Conservation (phyloP, 768 basidiomycete genomes). For the Trametes cubensis region DNA sequence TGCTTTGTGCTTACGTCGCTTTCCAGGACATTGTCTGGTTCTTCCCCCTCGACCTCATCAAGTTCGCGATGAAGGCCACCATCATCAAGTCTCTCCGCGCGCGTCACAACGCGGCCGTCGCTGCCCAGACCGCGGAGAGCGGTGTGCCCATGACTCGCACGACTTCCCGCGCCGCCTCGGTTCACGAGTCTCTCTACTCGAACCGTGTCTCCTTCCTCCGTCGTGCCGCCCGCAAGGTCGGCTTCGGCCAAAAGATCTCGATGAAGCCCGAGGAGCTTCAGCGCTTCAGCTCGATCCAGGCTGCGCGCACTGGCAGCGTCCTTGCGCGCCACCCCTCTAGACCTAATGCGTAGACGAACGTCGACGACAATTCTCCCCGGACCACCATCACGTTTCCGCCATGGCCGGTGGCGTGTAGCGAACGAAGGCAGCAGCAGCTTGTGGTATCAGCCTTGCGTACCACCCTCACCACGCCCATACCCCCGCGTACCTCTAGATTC, state of each 20-base stretch:
- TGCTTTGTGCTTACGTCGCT: slow-evolving; percentile 18
- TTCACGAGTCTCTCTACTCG: slow-evolving; percentile 91
- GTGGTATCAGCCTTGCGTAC: slow-evolving; percentile 23
- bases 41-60: slow-evolving; percentile 92
- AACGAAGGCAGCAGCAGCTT: slow-evolving; percentile 20
- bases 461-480: slow-evolving; percentile 19
- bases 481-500: slow-evolving; percentile 17
- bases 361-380: slow-evolving; percentile 5
- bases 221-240: slow-evolving; percentile 85
- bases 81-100: slow-evolving; percentile 83
- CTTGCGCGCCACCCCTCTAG: slow-evolving; percentile 76
- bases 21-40: slow-evolving; percentile 93
- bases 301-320: slow-evolving; percentile 72
- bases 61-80: slow-evolving; percentile 95
- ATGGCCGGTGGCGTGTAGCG: slow-evolving; percentile 8
- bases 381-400: slow-evolving; percentile 2
- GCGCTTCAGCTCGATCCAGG: slow-evolving; percentile 86
- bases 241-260: slow-evolving; percentile 78
- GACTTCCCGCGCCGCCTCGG: slow-evolving; percentile 84
- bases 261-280: slow-evolving; percentile 86
- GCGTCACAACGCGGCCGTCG: slow-evolving; percentile 50
- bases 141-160: slow-evolving; percentile 84
- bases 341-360: slow-evolving; percentile 41
- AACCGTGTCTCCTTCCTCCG: slow-evolving; percentile 95
- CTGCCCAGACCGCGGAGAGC: slow-evolving; percentile 41